Evolutionary conservation across 2,329 filamentous ascomycete species (phyloP).

Genomic region (Epichloe sylvatica): DNA sequence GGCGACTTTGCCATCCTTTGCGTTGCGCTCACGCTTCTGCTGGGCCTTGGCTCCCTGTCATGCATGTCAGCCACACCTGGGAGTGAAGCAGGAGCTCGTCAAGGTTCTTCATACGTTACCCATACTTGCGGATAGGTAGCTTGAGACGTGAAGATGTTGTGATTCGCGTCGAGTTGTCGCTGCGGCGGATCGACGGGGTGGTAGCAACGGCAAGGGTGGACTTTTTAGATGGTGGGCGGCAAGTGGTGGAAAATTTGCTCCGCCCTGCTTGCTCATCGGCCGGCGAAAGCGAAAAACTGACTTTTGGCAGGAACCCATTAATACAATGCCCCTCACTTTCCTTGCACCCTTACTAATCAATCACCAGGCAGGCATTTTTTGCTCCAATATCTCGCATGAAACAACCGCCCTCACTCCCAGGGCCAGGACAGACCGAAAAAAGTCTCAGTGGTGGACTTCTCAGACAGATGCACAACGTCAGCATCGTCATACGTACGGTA

Average conservation of each 20-base stretch:
- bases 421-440: no score
- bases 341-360: no score
- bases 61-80: neutral
- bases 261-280: neutral
- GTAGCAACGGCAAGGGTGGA: no score
- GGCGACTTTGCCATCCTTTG: slow-evolving; percentile 42
- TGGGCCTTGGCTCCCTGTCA: slow-evolving; percentile 49
- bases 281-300: neutral
- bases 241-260: slow-evolving; percentile 8
- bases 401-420: no score
- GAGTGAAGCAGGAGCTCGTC: neutral
- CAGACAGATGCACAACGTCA: no score
- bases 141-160: neutral
- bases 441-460: no score
- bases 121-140: neutral
- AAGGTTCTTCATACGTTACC: slow-evolving; percentile 1
- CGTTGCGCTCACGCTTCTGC: slow-evolving; percentile 60
- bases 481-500: no score
- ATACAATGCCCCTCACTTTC: neutral
- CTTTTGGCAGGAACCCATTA: neutral
- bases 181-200: no score
- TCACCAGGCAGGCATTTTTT: no score
- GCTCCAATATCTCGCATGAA: no score
- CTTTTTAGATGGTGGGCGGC: neutral
- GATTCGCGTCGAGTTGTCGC: neutral